phyloP scores from a whole-genome alignment of 1,284 basidiomycete genomes.

The Ceratobasidium sp. region DNA sequence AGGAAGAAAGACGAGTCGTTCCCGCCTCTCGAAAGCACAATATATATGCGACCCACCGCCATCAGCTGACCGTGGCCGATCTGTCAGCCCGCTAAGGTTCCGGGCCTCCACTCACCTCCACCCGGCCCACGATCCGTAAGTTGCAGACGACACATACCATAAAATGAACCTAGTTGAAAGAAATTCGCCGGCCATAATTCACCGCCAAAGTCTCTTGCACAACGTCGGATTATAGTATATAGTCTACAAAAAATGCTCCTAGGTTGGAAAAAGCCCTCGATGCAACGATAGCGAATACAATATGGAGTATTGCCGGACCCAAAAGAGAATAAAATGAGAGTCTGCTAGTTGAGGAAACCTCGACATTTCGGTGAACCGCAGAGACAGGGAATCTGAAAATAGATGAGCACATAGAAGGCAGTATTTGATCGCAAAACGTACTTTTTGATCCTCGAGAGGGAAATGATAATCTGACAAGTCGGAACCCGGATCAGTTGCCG shows the following conservation, averaged over 20 bases:
- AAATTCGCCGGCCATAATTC: not conserved
- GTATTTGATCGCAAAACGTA: slow-evolving; percentile 47
- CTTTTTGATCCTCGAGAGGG: slow-evolving; percentile 87
- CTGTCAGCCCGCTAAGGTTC: too few relatives aligned
- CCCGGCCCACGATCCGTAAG: not conserved
- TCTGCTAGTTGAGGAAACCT: slow-evolving; percentile 79
- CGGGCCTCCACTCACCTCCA: slow-evolving; percentile 1
- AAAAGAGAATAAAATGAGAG: slow-evolving; percentile 1
- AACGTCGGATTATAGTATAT: slow-evolving; percentile 23
- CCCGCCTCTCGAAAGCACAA: too few relatives aligned
- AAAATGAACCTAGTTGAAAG: not conserved
- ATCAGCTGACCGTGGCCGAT: too few relatives aligned
- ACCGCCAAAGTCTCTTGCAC: not conserved
- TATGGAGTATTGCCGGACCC: not conserved
- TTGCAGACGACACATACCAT: not conserved
- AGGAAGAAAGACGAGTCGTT: too few relatives aligned
- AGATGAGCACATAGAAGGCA: slow-evolving; percentile 50
- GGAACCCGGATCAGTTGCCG: slow-evolving; percentile 1
- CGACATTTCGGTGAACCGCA: slow-evolving; percentile 86
- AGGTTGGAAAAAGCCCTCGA: slow-evolving; percentile 17
- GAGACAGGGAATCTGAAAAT: slow-evolving; percentile 72
- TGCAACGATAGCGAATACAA: slow-evolving; percentile 39
- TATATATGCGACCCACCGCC: too few relatives aligned
- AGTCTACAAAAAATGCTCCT: slow-evolving; percentile 35
- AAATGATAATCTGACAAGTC: slow-evolving; percentile 79